These are phyloP conservation scores for Guillardia theta DNA, from an alignment of 78 protist genomes.

Conservation along the genomic window DNA sequence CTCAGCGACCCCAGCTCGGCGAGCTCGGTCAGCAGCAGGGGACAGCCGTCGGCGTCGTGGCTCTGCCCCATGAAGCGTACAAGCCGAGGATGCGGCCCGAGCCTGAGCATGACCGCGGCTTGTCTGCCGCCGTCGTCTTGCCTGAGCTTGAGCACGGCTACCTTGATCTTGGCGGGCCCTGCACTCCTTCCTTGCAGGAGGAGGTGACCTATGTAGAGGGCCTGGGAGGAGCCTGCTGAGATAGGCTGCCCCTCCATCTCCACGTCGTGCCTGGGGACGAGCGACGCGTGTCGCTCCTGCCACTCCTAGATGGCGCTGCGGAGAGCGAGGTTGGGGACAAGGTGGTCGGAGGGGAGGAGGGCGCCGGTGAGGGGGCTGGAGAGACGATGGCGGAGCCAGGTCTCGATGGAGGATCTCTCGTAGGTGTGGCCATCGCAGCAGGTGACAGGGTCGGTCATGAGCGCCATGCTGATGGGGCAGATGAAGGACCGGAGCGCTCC, in stretches of 20 bases:
- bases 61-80: conserved; percentile 28
- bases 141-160: background rate
- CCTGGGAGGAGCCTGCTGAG: background rate
- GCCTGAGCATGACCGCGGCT: background rate
- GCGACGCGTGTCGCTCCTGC: background rate
- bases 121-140: background rate
- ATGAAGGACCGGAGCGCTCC: background rate
- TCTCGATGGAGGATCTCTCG: conserved; percentile 43
- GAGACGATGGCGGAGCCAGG: conserved; percentile 37
- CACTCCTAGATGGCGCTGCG: background rate
- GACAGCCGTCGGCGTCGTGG: background rate
- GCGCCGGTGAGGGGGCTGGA: conserved; percentile 52
- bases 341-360: background rate
- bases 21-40: conserved; percentile 7
- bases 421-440: conserved; percentile 52
- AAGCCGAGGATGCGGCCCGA: conserved; percentile 1
- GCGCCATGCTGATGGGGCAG: background rate
- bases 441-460: conserved; percentile 57
- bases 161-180: background rate
- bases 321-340: background rate
- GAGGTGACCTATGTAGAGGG: background rate
- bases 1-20: conserved; percentile 1
- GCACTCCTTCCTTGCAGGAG: background rate
- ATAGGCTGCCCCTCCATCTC: background rate
- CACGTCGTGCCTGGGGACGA: background rate